Conservation (phyloP, 805 yeast species). For the Priceomyces carsonii region DNA sequence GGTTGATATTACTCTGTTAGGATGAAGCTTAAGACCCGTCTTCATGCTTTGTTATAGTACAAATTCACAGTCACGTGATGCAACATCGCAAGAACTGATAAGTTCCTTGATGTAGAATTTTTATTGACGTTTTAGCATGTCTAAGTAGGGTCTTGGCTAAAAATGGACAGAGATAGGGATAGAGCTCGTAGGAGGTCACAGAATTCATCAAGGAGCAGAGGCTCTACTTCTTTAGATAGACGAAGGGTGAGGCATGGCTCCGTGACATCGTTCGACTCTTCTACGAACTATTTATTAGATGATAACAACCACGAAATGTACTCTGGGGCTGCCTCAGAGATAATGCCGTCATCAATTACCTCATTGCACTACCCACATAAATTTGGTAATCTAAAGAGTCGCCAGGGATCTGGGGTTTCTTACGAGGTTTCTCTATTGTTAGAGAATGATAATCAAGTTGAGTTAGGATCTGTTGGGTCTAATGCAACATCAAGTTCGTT, state of each 20-base stretch:
- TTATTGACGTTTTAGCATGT: too few species aligned
- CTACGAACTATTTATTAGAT: slow-evolving; percentile 35
- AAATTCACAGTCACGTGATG: background rate
- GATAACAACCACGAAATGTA: slow-evolving; percentile 71
- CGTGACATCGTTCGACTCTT: slow-evolving; percentile 32
- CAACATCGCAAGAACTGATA: too few species aligned
- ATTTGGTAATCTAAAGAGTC: slow-evolving; percentile 28
- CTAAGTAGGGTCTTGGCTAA: too few species aligned
- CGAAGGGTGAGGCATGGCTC: slow-evolving; percentile 27
- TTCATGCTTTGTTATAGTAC: too few species aligned
- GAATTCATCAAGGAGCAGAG: slow-evolving; percentile 12
- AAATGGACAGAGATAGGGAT: too few species aligned
- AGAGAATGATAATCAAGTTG: slow-evolving; percentile 26
- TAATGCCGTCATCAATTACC: slow-evolving; percentile 75
- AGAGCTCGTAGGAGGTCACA: slow-evolving; percentile 6
- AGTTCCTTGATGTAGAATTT: too few species aligned
- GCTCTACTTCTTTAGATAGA: slow-evolving; percentile 25
- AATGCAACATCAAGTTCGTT: slow-evolving; percentile 36
- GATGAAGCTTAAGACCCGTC: too few species aligned
- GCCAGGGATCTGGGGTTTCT: slow-evolving; percentile 19
- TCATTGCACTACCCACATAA: slow-evolving; percentile 74
- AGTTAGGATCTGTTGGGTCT: slow-evolving; percentile 34
- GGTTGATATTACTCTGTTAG: too few species aligned
- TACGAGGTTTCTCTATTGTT: slow-evolving; percentile 39
- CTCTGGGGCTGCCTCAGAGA: slow-evolving; percentile 76